A percentile compares a stretch with the other conserved stretches of the same genome.
phyloP scores from a whole-genome alignment of 169 alveolate genomes.

The Babesia bigemina region DNA sequence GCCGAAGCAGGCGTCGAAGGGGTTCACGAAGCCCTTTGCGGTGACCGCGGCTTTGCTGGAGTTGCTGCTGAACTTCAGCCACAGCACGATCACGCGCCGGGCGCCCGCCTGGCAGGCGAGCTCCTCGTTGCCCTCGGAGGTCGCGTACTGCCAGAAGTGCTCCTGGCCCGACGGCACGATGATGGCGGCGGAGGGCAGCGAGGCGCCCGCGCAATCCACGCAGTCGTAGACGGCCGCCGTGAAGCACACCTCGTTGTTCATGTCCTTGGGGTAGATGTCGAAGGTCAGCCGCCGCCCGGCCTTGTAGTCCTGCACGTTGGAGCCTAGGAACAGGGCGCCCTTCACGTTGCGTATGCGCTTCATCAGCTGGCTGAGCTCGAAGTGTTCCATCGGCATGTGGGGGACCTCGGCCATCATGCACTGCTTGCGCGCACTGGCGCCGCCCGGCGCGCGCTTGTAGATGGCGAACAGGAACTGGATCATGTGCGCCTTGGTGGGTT shows the following conservation, averaged over 20 bases:
- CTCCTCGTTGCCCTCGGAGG: constrained; percentile 60
- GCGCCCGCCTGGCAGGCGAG: constrained; percentile 43
- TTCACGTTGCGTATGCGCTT: constrained; percentile 34
- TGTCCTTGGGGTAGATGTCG: constrained; percentile 52
- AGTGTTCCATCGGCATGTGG: constrained; percentile 38
- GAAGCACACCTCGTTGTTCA: constrained; percentile 39
- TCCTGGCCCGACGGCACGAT: constrained; percentile 61
- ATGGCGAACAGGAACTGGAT: constrained; percentile 56
- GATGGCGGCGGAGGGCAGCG: constrained; percentile 25
- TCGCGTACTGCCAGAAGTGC: constrained; percentile 56
- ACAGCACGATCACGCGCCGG: constrained; percentile 30
- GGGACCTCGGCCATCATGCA: constrained; percentile 50
- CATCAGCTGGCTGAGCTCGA: constrained; percentile 30
- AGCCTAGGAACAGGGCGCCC: constrained; percentile 46
- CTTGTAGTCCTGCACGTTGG: constrained; percentile 37
- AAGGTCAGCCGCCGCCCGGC: constrained; percentile 51
- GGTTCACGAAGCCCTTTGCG: constrained; percentile 29
- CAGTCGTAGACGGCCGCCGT: constrained; percentile 57
- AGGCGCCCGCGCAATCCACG: neutral
- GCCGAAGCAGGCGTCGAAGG: constrained; percentile 51
- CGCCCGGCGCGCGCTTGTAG: constrained; percentile 13
- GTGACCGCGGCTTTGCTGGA: neutral
- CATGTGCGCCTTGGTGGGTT: constrained; percentile 48
- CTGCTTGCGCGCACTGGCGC: constrained; percentile 21
- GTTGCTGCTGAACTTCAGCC: constrained; percentile 47